These are phyloP conservation scores for Colletotrichum ledebouriae DNA, from an alignment of 2,329 filamentous ascomycete genomes.

Conservation along the genomic window DNA sequence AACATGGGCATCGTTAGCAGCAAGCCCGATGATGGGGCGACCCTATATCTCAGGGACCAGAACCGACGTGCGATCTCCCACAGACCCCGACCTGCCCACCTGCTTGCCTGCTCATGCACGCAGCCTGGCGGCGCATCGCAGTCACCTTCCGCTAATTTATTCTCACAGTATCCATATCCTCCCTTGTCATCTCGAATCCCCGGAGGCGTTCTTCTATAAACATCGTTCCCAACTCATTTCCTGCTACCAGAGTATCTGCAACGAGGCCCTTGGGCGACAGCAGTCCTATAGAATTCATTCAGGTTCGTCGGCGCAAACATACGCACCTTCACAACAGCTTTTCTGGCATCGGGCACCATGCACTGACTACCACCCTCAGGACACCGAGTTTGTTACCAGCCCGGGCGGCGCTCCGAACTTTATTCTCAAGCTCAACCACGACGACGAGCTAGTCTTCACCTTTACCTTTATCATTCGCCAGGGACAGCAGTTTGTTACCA, in stretches of 20 bases:
- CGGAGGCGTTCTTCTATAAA: conserved; percentile 82
- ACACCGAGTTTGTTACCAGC: conserved; percentile 73
- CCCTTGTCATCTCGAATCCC: conserved; percentile 83
- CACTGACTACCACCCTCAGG: conserved; percentile 64
- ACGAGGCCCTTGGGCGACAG: conserved; percentile 81
- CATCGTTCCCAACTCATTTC: conserved; percentile 87
- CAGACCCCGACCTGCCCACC: conserved; percentile 42
- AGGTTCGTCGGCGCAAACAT: conserved; percentile 69
- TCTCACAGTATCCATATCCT: conserved; percentile 84
- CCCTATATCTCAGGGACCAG: conserved; percentile 91
- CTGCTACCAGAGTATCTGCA: conserved; percentile 81
- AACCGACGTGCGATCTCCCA: conserved; percentile 77
- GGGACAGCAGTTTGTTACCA: conserved; percentile 55
- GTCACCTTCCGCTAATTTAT: conserved; percentile 42
- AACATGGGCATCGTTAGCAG: conserved; percentile 95
- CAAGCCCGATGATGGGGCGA: conserved; percentile 84
- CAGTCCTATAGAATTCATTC: conserved; percentile 87
- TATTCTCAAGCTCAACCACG: conserved; percentile 87
- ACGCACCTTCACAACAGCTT: conserved; percentile 6
- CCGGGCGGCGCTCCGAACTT: conserved; percentile 73
- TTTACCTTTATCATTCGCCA: conserved; percentile 88
- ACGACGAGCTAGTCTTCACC: conserved; percentile 92
- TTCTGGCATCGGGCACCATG: conserved; percentile 1
- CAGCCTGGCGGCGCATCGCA: conserved; percentile 39
- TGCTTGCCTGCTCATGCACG: conserved; percentile 40